A percentile compares a stretch with the other conserved stretches of the same genome.
These are phyloP conservation scores for Candida ovalis DNA, from an alignment of 805 yeast genomes.

Conservation along the genomic window DNA sequence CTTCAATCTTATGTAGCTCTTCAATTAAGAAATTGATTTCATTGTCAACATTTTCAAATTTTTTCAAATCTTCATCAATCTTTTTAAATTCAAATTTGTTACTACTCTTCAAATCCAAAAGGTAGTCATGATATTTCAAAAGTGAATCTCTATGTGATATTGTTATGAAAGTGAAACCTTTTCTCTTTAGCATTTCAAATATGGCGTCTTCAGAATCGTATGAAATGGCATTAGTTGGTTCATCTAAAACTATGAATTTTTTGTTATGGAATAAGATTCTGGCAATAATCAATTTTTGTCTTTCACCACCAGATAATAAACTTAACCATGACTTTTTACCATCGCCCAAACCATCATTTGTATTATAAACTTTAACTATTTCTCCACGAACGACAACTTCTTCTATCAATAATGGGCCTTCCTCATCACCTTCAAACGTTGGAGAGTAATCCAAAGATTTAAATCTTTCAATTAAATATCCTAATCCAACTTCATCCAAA, in stretches of 20 bases:
- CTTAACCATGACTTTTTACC: slow-evolving; percentile 62
- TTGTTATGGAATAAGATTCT: slow-evolving; percentile 79
- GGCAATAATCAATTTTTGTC: slow-evolving; percentile 87
- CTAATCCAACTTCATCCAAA: slow-evolving; percentile 72
- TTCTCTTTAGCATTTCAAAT: slow-evolving; percentile 68
- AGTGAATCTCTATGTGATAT: slow-evolving; percentile 80
- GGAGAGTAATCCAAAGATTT: slow-evolving; percentile 45
- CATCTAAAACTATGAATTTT: slow-evolving; percentile 79
- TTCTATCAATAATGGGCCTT: slow-evolving; percentile 17
- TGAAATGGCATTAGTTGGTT: slow-evolving; percentile 90
- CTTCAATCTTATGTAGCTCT: slow-evolving; percentile 55
- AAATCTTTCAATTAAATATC: slow-evolving; percentile 70
- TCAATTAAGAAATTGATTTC: slow-evolving; percentile 67
- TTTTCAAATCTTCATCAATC: slow-evolving; percentile 26
- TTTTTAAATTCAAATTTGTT: slow-evolving; percentile 47
- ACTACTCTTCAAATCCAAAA: slow-evolving; percentile 62
- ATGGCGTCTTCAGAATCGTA: slow-evolving; percentile 85
- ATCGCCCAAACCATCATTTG: slow-evolving; percentile 24
- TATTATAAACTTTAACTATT: slow-evolving; percentile 23
- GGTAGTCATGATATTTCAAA: slow-evolving; percentile 77
- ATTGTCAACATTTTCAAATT: slow-evolving; percentile 63
- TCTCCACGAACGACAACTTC: slow-evolving; percentile 27
- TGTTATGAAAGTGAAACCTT: slow-evolving; percentile 74
- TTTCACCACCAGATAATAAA: slow-evolving; percentile 94
- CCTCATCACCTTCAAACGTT: slow-evolving; percentile 3